Conservation (phyloP, 129 eudicot species). For the Saposhnikovia divaricata region DNA sequence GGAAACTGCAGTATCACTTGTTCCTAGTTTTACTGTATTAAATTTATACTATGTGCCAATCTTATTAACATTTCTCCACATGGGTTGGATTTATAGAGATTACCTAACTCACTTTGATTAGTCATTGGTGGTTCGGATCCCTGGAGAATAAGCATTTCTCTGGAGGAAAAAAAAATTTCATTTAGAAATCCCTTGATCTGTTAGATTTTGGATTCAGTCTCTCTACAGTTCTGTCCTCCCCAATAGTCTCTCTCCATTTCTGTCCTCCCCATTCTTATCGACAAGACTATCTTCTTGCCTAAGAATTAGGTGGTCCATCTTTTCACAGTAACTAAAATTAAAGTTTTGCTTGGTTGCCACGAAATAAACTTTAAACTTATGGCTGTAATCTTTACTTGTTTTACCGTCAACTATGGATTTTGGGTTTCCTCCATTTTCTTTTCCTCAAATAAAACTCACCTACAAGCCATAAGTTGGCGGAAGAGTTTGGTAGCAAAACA, state of each 20-base stretch:
- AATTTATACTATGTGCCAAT: not conserved
- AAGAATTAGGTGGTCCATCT: constrained; percentile 1
- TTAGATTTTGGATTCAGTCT: not conserved
- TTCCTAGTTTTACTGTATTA: not conserved
- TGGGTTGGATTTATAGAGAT: not conserved
- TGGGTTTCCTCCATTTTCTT: not conserved
- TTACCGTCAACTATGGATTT: not conserved
- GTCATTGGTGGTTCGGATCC: not conserved
- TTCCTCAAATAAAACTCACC: not conserved
- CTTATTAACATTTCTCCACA: not conserved
- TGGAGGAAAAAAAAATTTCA: not conserved
- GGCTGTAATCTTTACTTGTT: not conserved
- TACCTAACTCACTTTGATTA: not conserved
- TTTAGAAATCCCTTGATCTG: not conserved
- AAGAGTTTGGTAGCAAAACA: not conserved
- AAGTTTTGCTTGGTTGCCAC: not conserved
- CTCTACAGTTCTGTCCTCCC: not conserved
- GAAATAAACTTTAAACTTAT: not conserved
- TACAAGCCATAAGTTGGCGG: not conserved
- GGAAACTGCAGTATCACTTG: not conserved
- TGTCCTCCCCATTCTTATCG: not conserved
- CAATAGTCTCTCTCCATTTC: not conserved
- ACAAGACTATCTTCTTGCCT: constrained; percentile 5
- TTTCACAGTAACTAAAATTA: not conserved
- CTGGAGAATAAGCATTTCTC: not conserved